phyloP scores from a whole-genome alignment of 345 rosid genomes.

The Cardamine occulta region DNA sequence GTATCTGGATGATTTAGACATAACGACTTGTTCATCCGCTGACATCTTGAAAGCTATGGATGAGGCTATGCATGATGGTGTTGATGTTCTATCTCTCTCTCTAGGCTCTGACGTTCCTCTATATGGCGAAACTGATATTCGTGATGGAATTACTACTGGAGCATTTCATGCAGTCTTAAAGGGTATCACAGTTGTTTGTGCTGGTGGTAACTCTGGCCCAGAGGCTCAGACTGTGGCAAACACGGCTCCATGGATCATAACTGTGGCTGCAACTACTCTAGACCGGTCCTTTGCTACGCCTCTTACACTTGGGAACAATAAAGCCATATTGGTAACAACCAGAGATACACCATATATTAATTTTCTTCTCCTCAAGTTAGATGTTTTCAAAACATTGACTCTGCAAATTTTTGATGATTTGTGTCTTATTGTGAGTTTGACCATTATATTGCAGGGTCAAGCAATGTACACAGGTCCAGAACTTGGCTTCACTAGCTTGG shows the following conservation, averaged over 20 bases:
- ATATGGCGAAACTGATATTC: slow-evolving; percentile 42
- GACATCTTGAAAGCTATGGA: slow-evolving; percentile 61
- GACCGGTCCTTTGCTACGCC: slow-evolving; percentile 56
- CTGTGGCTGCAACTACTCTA: slow-evolving; percentile 55
- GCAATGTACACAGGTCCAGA: slow-evolving; percentile 42
- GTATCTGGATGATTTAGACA: slow-evolving; percentile 19
- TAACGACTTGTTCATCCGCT: slow-evolving; percentile 40
- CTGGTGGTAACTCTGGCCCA: slow-evolving; percentile 45
- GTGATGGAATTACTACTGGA: slow-evolving; percentile 48
- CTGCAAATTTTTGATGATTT: neutral
- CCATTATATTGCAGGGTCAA: slow-evolving; percentile 37
- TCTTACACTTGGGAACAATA: slow-evolving; percentile 45
- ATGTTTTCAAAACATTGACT: neutral
- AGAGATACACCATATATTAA: neutral
- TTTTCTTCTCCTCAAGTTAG: too few relatives aligned
- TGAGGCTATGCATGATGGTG: slow-evolving; percentile 58
- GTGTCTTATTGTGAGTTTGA: neutral
- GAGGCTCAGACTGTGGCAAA: slow-evolving; percentile 49
- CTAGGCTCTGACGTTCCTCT: slow-evolving; percentile 41
- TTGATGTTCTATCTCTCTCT: slow-evolving; percentile 55
- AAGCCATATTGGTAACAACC: slow-evolving; percentile 41
- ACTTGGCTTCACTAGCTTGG: slow-evolving; percentile 45
- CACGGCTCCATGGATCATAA: slow-evolving; percentile 55
- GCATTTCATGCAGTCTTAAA: slow-evolving; percentile 56
- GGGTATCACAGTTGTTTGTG: slow-evolving; percentile 50